A percentile compares a stretch with the other conserved stretches of the same genome.
phyloP scores from a whole-genome alignment of 2,329 filamentous ascomycete species.

The Lachnellula arida region DNA sequence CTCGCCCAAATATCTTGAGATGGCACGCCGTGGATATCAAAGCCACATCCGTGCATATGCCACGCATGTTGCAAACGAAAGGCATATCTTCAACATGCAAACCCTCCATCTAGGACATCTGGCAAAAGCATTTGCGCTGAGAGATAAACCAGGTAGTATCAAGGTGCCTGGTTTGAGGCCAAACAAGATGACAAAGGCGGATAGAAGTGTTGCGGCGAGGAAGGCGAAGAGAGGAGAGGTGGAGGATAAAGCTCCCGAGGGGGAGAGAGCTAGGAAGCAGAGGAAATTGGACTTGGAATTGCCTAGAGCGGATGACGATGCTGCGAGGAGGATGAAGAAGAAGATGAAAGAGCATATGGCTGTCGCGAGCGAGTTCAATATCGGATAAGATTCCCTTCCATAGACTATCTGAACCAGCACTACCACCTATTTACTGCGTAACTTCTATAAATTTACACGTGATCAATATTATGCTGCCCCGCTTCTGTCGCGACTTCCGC shows the following conservation, averaged over 20 bases:
- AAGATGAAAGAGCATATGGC: constrained; percentile 54
- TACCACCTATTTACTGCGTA: neutral
- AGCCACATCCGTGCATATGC: constrained; percentile 93
- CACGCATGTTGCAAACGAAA: constrained; percentile 82
- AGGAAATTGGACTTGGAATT: constrained; percentile 35
- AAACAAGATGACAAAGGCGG: constrained; percentile 38
- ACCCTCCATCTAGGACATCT: constrained; percentile 87
- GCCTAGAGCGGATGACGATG: constrained; percentile 47
- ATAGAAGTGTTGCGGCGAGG: constrained; percentile 35
- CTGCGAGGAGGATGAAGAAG: constrained; percentile 60
- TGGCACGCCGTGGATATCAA: constrained; percentile 81
- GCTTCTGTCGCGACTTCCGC: neutral
- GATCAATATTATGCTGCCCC: neutral
- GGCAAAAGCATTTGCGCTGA: constrained; percentile 86
- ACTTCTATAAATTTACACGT: neutral
- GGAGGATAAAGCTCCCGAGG: constrained; percentile 32
- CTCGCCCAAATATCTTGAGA: constrained; percentile 66
- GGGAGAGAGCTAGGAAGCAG: constrained; percentile 32
- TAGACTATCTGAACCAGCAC: neutral
- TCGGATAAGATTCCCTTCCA: constrained; percentile 43
- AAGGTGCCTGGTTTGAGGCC: constrained; percentile 44
- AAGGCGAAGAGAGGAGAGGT: constrained; percentile 35
- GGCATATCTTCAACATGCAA: constrained; percentile 85
- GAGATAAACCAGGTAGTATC: constrained; percentile 84
- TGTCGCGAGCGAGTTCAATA: constrained; percentile 62